Evolutionary conservation across 306 rosid genomes (phyloP).

Genomic region (Senna tora): DNA sequence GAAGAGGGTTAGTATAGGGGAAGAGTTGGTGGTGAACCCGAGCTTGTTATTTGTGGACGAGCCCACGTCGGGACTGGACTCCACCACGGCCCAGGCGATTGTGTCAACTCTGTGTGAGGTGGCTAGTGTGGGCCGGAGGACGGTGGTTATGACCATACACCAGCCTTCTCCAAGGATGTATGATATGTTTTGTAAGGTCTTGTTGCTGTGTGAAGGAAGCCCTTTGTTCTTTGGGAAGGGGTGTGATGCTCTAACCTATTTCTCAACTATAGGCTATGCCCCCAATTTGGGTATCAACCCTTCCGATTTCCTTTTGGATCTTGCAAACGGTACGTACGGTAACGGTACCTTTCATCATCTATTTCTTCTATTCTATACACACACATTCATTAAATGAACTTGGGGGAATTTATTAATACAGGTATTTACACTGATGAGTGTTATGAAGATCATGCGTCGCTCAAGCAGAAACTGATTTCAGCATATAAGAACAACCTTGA

Average conservation of each 20-base stretch:
- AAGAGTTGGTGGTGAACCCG: conserved; percentile 76
- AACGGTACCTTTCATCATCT: too few relatives aligned
- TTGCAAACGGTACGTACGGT: conserved; percentile 81
- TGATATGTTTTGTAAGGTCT: conserved; percentile 73
- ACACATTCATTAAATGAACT: background rate
- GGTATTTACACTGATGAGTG: conserved; percentile 53
- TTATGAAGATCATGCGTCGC: conserved; percentile 39
- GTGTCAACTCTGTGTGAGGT: conserved; percentile 67
- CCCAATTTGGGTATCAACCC: conserved; percentile 78
- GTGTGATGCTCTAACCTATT: conserved; percentile 60
- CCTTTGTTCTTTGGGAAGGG: conserved; percentile 71
- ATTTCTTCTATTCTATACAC: background rate
- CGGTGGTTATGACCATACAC: conserved; percentile 77
- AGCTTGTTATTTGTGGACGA: conserved; percentile 76
- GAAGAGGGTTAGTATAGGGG: conserved; percentile 83
- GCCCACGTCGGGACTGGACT: conserved; percentile 81
- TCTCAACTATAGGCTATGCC: conserved; percentile 59
- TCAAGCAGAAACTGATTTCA: conserved; percentile 49
- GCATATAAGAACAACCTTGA: conserved; percentile 43
- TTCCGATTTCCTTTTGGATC: conserved; percentile 75
- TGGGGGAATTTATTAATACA: conserved; percentile 16
- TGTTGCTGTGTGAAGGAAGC: conserved; percentile 65
- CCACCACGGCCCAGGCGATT: conserved; percentile 73
- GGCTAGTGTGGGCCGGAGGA: conserved; percentile 60
- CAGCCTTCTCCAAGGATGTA: conserved; percentile 79